These are phyloP conservation scores for Pigoraptor vietnamica DNA, from an alignment of 78 protist species.

Conservation along the genomic window DNA sequence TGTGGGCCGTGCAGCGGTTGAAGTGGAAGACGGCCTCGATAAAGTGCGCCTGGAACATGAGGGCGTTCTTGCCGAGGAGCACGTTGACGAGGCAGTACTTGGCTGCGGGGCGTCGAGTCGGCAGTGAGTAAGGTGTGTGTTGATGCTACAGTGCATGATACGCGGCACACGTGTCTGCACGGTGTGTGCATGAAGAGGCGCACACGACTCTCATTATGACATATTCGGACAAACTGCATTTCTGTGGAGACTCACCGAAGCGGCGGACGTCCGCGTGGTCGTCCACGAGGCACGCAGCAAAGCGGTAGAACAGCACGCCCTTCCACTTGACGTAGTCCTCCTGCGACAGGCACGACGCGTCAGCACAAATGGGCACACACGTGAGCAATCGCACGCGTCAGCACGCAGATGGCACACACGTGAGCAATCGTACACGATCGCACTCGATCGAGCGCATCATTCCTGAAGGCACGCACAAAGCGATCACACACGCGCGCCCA, in stretches of 20 bases:
- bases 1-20: constrained; percentile 45
- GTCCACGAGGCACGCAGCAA: constrained; percentile 57
- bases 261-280: constrained; percentile 7
- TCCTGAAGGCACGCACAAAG: too few species aligned
- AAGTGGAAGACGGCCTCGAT: constrained; percentile 56
- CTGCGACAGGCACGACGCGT: constrained; percentile 10
- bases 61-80: constrained; percentile 37
- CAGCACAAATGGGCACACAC: not conserved
- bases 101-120: constrained; percentile 40
- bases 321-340: constrained; percentile 76
- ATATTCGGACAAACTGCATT: too few species aligned
- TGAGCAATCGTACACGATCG: too few species aligned
- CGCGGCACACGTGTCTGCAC: too few species aligned
- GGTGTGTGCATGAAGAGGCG: too few species aligned
- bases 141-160: too few species aligned
- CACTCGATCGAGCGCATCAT: too few species aligned
- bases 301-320: constrained; percentile 59
- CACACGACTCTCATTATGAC: too few species aligned
- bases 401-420: not conserved
- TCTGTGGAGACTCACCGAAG: too few species aligned
- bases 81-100: constrained; percentile 44
- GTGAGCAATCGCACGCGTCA: too few species aligned
- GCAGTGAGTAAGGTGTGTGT: not conserved
- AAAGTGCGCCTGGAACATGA: constrained; percentile 46
- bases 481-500: too few species aligned